Base-by-base conservation (phyloP, 208 protist genomes). In the Leishmania martiniquensis region DNA sequence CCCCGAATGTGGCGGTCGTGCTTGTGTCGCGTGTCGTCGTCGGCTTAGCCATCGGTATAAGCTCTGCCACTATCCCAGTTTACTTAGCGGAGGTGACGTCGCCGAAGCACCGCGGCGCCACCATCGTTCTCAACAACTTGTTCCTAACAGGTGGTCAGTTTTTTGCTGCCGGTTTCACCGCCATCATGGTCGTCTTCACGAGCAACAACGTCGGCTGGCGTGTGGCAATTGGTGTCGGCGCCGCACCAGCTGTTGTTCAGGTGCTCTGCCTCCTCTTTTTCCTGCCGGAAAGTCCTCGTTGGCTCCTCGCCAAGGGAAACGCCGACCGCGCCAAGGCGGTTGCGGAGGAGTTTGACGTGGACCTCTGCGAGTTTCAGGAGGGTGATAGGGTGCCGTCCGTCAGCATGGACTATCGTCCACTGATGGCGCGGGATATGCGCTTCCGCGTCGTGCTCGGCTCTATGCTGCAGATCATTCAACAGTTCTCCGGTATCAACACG, bases 401-500 rank as follows among this genome's bases (percentile, higher is more conserved):
- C 60, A 78, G 80, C 37, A 71, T 91, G 20, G 80, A 93, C 79
- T 95, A 95, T 77, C 70, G 82, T 37, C 78, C 72, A 10, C 82
- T 97, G 6, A 70, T 94, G 62, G 68, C 72, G 59, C 80, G 73
- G n/a, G 82, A 85, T 59, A 89, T 98, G 81, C 86, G 89, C 39
- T 88, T 84, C 76, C 86, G 93, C 34, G 72, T 98, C 32, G 45
- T 95, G 13, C 85, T 98, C 65, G 91, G 94, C 65, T 93, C 88
- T 63, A 87, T 83, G 44, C 91, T 98, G 60, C 96, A 98, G 84
- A 85, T 98, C 49, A 87, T 98, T 54, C 96, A 98, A 83, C 96
- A 98, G 84, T 88, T 97, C 60, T 96, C 89, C 37, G 96, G 94
- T 29, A 98, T 98, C 80, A 98, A 98, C 85, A 97, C 95, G 4